Conservation (phyloP, 495 filamentous ascomycete genomes). For the Tuber umbilicatum region DNA sequence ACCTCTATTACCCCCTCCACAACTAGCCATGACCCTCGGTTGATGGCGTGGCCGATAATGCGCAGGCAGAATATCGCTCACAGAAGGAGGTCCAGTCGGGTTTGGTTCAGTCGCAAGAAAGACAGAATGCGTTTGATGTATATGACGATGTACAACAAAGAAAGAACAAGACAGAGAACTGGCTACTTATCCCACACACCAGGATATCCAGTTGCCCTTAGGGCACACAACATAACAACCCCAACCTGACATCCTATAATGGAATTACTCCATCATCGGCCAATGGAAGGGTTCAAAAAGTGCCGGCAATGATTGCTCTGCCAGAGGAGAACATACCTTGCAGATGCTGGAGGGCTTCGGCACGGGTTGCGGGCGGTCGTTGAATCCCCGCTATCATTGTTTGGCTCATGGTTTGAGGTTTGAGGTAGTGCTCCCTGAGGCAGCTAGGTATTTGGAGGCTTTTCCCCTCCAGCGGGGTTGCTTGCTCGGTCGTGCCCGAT, state of each 20-base stretch:
- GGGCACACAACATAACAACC: too few relatives aligned
- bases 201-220: too few relatives aligned
- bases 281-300: neutral
- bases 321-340: slow-evolving; percentile 50
- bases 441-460: neutral
- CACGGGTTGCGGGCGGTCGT: slow-evolving; percentile 42
- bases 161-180: too few relatives aligned
- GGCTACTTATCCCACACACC: too few relatives aligned
- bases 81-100: too few relatives aligned
- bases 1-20: slow-evolving; percentile 47
- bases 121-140: too few relatives aligned
- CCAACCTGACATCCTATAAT: too few relatives aligned
- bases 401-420: neutral
- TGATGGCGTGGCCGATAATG: too few relatives aligned
- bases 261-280: too few relatives aligned
- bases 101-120: too few relatives aligned
- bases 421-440: neutral
- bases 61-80: too few relatives aligned
- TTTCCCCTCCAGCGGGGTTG: neutral
- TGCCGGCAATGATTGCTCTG: slow-evolving; percentile 58
- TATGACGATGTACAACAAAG: too few relatives aligned
- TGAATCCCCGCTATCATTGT: neutral
- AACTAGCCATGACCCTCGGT: neutral
- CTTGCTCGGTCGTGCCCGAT: neutral
- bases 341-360: slow-evolving; percentile 53